These are phyloP conservation scores for Amphirosellinia nigrospora DNA, from an alignment of 495 filamentous ascomycete species.

Conservation along the genomic window DNA sequence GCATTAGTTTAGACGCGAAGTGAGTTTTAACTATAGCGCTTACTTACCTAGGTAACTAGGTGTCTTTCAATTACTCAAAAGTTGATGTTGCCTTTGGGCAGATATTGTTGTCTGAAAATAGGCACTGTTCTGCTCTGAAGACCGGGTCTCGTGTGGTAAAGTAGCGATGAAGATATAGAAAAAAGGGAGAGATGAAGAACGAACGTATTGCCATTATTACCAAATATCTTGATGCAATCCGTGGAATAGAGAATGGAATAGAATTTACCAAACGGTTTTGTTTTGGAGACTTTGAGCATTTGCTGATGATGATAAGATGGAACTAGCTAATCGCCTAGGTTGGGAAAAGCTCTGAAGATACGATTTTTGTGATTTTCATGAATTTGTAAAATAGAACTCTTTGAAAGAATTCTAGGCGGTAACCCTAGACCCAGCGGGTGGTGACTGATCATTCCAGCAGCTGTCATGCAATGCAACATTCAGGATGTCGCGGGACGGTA, in stretches of 20 bases:
- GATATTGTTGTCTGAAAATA: neutral
- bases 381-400: conserved; percentile 1
- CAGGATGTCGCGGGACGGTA: conserved; percentile 8
- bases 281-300: neutral
- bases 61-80: neutral
- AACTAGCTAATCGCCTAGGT: neutral
- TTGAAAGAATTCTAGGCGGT: neutral
- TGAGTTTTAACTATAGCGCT: neutral
- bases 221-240: neutral
- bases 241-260: neutral
- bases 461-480: conserved; percentile 23
- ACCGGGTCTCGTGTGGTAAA: neutral
- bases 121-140: neutral
- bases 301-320: neutral
- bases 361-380: neutral
- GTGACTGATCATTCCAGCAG: neutral
- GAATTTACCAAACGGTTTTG: neutral
- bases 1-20: neutral
- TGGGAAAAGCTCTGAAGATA: neutral
- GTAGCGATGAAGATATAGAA: no score
- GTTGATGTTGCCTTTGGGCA: neutral
- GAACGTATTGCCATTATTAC: neutral
- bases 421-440: neutral
- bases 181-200: neutral
- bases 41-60: neutral